Percentiles rank a stretch among this genome's conserved stretches.
phyloP scores from a whole-genome alignment of 768 basidiomycete species.

The Panellus pusillus region DNA sequence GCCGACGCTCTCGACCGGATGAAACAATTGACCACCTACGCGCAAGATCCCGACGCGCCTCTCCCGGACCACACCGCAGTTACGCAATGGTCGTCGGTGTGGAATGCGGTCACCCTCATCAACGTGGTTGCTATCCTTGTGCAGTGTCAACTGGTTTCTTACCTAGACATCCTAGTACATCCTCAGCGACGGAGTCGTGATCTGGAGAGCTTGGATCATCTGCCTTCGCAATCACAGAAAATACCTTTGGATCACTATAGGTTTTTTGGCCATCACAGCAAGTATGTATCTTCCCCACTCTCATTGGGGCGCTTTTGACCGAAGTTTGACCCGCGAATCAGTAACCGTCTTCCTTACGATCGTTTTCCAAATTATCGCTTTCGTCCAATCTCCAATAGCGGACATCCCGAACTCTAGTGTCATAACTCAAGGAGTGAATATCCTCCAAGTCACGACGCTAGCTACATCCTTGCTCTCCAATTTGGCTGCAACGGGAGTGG shows the following conservation, averaged over 20 bases:
- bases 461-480: conserved; percentile 15
- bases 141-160: neutral
- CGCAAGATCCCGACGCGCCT: neutral
- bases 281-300: neutral
- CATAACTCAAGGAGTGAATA: neutral
- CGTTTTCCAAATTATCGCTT: conserved; percentile 1
- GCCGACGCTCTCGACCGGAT: neutral
- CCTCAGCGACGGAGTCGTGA: conserved; percentile 10
- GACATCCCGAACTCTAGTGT: neutral
- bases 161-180: conserved; percentile 1
- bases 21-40: neutral
- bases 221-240: conserved; percentile 5
- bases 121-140: neutral
- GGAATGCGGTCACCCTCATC: conserved; percentile 1
- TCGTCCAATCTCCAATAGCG: conserved; percentile 5
- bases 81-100: neutral
- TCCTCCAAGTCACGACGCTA: conserved; percentile 12
- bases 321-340: neutral
- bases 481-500: conserved; percentile 15
- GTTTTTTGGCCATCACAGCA: neutral
- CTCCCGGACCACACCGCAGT: neutral
- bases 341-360: conserved; percentile 14
- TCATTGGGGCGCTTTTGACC: too few relatives aligned
- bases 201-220: conserved; percentile 11
- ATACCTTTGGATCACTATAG: conserved; percentile 8